These are phyloP conservation scores for Diutina catenulata DNA, from an alignment of 1,139 yeast genomes.

Conservation along the genomic window DNA sequence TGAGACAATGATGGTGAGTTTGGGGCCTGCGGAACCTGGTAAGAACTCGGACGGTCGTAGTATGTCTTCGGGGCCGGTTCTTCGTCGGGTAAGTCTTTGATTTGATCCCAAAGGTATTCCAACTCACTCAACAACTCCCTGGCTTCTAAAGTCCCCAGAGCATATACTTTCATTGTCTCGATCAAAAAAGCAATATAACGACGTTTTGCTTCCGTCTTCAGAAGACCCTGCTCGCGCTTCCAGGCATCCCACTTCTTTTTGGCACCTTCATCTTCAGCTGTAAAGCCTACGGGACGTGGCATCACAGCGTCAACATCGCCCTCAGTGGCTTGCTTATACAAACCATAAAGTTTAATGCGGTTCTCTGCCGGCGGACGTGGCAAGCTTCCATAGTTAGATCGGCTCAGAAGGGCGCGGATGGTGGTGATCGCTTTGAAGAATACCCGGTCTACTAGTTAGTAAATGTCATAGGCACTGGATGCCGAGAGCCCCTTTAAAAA, in stretches of 20 bases:
- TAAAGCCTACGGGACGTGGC: conserved; percentile 51
- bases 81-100: conserved; percentile 33
- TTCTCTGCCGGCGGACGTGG: conserved; percentile 75
- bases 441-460: conserved; percentile 43
- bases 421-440: conserved; percentile 75
- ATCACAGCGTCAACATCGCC: conserved; percentile 65
- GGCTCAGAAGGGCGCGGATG: conserved; percentile 58
- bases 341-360: conserved; percentile 61
- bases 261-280: conserved; percentile 55
- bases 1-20: not conserved
- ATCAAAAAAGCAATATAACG: conserved; percentile 56
- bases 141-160: conserved; percentile 58
- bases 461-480: too few relatives aligned
- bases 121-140: conserved; percentile 54
- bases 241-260: conserved; percentile 80
- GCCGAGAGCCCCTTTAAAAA: too few relatives aligned
- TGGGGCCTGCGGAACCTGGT: conserved; percentile 2
- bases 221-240: conserved; percentile 61
- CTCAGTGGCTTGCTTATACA: conserved; percentile 82
- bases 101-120: conserved; percentile 67
- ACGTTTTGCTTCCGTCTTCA: conserved; percentile 66
- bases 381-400: conserved; percentile 56
- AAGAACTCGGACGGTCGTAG: conserved; percentile 8
- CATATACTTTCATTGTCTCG: conserved; percentile 63
- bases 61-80: conserved; percentile 9